Conservation (phyloP, 2,329 filamentous ascomycete genomes). For the Aureobasidium sp. region DNA sequence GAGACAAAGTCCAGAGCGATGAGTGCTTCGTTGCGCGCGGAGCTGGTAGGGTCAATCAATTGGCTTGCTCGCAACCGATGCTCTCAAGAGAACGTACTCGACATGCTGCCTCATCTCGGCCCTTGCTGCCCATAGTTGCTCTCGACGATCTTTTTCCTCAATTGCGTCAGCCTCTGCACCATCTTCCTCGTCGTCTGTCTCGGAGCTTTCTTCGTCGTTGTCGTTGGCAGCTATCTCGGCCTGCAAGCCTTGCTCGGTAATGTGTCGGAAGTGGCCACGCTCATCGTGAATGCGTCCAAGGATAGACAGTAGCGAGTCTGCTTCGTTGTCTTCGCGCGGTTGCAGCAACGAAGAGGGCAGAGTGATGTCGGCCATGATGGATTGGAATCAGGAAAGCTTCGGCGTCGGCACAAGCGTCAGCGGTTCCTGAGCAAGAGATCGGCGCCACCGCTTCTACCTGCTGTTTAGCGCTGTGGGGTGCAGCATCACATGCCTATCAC, state of each 20-base stretch:
- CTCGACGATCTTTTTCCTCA: conserved; percentile 27
- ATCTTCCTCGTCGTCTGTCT: conserved; percentile 38
- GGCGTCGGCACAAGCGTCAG: conserved; percentile 1
- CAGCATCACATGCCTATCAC: conserved; percentile 10
- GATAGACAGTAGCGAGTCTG: conserved; percentile 61
- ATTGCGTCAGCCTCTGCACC: conserved; percentile 10
- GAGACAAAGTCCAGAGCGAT: conserved; percentile 77
- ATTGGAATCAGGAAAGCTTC: conserved; percentile 4
- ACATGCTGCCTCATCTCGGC: conserved; percentile 37
- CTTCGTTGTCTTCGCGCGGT: conserved; percentile 49
- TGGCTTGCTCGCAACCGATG: neutral
- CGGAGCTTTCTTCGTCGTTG: conserved; percentile 26
- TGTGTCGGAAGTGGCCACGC: conserved; percentile 71
- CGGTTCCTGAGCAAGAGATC: conserved; percentile 12
- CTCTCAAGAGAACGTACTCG: conserved; percentile 25
- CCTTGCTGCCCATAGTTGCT: conserved; percentile 35
- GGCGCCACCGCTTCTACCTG: conserved; percentile 8
- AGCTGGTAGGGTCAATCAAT: conserved; percentile 20
- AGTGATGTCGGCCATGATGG: conserved; percentile 12
- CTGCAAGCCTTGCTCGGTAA: conserved; percentile 66
- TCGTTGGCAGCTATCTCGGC: conserved; percentile 55
- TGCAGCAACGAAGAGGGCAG: conserved; percentile 44
- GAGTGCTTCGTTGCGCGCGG: conserved; percentile 55
- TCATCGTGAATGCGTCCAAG: conserved; percentile 73
- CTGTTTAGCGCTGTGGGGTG: conserved; percentile 7